Evolutionary conservation across 306 rosid species (phyloP), one percentile per base, ranked within the genome.

Genomic region (Trifolium pratense): DNA sequence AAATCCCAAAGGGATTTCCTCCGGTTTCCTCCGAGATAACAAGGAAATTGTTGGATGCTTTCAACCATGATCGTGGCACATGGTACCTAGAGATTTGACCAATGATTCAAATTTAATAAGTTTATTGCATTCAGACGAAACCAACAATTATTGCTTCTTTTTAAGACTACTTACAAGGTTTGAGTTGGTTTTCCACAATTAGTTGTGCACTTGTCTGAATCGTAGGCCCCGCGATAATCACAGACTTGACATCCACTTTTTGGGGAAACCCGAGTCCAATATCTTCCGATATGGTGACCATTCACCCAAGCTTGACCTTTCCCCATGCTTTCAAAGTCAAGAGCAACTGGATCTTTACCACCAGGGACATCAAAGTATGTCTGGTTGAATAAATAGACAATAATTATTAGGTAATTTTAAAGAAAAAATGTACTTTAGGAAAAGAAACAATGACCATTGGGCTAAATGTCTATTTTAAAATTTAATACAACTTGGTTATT

Each of bases 261-360:
- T 16, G 94, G 97, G 68, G 97, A 74, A 84, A 84, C 87, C 62
- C 75, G 79, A 66, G 87, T 91, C 98, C 98, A 93, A 81, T 93
- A 93, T 87, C 98, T 85, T 84, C 98, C 98, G 31, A 93, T 93
- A 78, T 93, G 94, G 71, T 93, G 87, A 68, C 97, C 94, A 76
- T 93, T 93, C 79, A 91, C 98, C 98, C 98, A 93, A 64, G 89
- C 96, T 82, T 93, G 98, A 72, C 98, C 98, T 86, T 93, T 93
- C 75, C 98, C 98, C 98, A 93, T 93, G 91, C 96, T 93, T 73
- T 73, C 89, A 83, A 93, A 80, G 84, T 93, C 86, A 67, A 93
- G 87, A 78, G 97, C 89, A 55, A 93, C 89, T 15, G 98, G 98
- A 32, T 93, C 91, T 40, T 71, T 69, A 58, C 96, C 97, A 71